Conservation (phyloP, 345 rosid species). For the Camelina neglecta region DNA sequence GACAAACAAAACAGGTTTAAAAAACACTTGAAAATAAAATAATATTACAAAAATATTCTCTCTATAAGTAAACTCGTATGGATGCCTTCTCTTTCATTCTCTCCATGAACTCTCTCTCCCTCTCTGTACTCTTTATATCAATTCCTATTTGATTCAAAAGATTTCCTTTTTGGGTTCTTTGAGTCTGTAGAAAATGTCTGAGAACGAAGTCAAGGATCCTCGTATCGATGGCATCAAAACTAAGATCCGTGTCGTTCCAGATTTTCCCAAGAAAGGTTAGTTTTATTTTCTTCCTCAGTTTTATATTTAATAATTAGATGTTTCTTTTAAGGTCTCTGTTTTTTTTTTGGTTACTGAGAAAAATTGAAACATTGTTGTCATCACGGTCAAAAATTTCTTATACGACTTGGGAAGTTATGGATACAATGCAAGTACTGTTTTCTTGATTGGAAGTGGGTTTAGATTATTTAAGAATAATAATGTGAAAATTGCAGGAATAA, state of each 20-base stretch:
- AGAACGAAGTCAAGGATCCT: constrained; percentile 51
- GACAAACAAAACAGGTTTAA: background rate
- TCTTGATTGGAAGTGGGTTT: background rate
- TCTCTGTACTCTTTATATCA: background rate
- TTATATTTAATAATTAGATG: background rate
- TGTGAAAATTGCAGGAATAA: constrained; percentile 55
- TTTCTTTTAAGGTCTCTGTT: background rate
- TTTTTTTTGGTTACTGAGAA: background rate
- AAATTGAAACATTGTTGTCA: background rate
- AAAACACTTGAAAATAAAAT: background rate
- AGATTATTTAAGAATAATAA: background rate
- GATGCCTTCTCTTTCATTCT: constrained; percentile 1
- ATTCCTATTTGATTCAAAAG: background rate
- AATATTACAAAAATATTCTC: background rate
- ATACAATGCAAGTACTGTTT: background rate
- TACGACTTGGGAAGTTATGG: background rate
- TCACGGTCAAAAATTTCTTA: background rate
- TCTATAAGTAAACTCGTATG: background rate
- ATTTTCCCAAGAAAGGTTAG: constrained; percentile 82
- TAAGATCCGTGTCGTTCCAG: constrained; percentile 84
- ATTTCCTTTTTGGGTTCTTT: background rate
- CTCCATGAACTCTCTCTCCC: background rate
- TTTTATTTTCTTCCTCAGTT: background rate
- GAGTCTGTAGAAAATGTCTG: constrained; percentile 25
- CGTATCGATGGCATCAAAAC: constrained; percentile 71